Conservation (phyloP, 1,284 basidiomycete species). For the Omphalotus olearius region DNA sequence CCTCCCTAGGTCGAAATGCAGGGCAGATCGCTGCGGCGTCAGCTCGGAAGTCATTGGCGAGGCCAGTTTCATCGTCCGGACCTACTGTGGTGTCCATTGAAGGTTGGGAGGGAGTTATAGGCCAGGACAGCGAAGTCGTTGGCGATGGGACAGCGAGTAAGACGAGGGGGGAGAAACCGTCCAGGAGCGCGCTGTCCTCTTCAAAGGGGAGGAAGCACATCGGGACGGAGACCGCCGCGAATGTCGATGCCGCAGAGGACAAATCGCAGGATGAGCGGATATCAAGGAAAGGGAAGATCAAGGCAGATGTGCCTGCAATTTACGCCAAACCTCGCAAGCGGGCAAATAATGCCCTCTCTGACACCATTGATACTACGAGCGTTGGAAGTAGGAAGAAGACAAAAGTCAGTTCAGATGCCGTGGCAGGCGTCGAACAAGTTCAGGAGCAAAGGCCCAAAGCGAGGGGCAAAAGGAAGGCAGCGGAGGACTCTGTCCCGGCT, state of each 20-base stretch:
- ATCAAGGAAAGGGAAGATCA: neutral
- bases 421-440: too few species aligned
- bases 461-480: too few species aligned
- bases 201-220: neutral
- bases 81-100: too few species aligned
- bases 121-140: neutral
- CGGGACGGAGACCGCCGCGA: neutral
- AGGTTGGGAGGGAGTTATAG: too few species aligned
- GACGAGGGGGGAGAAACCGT: neutral
- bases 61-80: too few species aligned
- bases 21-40: neutral
- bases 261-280: neutral
- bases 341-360: too few species aligned
- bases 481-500: too few species aligned
- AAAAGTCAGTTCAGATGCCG: too few species aligned
- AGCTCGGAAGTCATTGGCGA: neutral
- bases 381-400: too few species aligned
- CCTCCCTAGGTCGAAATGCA: neutral
- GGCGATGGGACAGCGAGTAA: neutral
- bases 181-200: neutral
- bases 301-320: neutral
- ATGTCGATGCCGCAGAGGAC: neutral
- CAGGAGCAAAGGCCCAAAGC: too few species aligned
- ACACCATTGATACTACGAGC: too few species aligned
- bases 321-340: too few species aligned